Evolutionary conservation across 306 rosid species (phyloP).

Genomic region (Lathyrus sativus): DNA sequence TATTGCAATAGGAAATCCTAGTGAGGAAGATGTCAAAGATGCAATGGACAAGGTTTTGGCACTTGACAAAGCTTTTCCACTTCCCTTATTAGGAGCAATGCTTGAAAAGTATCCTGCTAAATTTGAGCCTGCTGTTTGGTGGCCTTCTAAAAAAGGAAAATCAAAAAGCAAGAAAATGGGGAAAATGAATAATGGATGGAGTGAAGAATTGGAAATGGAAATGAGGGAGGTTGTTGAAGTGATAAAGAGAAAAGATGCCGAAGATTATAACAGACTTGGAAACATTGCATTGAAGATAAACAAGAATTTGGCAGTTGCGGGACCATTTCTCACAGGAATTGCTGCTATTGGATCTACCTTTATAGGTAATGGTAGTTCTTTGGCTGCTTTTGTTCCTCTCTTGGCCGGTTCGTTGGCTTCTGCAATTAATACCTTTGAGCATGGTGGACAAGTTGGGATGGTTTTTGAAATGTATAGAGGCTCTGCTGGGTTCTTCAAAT

Average conservation of each 20-base stretch:
- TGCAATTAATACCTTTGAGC: slow-evolving; percentile 55
- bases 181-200: slow-evolving; percentile 53
- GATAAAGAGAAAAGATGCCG: slow-evolving; percentile 55
- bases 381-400: slow-evolving; percentile 44
- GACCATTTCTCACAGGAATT: slow-evolving; percentile 69
- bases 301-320: slow-evolving; percentile 62
- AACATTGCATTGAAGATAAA: slow-evolving; percentile 58
- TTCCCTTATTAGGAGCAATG: slow-evolving; percentile 76
- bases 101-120: slow-evolving; percentile 68
- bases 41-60: slow-evolving; percentile 63
- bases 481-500: slow-evolving; percentile 56
- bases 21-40: slow-evolving; percentile 46
- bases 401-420: slow-evolving; percentile 61
- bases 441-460: slow-evolving; percentile 78
- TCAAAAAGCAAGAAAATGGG: neutral
- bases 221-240: slow-evolving; percentile 59
- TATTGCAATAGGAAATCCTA: slow-evolving; percentile 39
- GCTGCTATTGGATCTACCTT: slow-evolving; percentile 61
- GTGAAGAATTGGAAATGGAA: slow-evolving; percentile 52
- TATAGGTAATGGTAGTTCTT: slow-evolving; percentile 41
- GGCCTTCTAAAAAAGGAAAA: slow-evolving; percentile 29
- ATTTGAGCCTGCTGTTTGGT: slow-evolving; percentile 59
- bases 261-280: slow-evolving; percentile 76
- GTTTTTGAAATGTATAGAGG: slow-evolving; percentile 69
- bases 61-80: slow-evolving; percentile 78